Conservation (phyloP, 2,329 filamentous ascomycete genomes). For the Alternaria ethzedia region DNA sequence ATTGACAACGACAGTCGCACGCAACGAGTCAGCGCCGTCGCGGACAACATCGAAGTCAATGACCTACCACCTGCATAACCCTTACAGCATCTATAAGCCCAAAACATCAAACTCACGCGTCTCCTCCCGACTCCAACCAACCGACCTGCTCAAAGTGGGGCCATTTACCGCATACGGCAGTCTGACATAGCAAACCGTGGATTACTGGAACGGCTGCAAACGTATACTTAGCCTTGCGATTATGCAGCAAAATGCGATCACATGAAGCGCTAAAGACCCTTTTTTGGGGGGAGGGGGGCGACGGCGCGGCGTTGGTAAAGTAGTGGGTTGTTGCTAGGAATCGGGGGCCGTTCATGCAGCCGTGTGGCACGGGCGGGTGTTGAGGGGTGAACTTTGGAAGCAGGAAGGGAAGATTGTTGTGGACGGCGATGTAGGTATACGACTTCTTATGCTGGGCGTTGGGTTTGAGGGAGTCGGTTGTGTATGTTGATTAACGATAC, state of each 20-base stretch:
- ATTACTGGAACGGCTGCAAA: conserved; percentile 46
- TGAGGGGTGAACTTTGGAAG: conserved; percentile 1
- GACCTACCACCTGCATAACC: not conserved
- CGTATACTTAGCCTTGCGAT: conserved; percentile 26
- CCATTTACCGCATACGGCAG: conserved; percentile 35
- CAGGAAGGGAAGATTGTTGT: not conserved
- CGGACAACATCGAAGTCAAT: not conserved
- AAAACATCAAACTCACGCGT: not conserved
- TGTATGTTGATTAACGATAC: not conserved
- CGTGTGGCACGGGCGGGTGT: conserved; percentile 2
- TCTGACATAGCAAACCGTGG: conserved; percentile 19
- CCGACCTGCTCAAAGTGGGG: not conserved
- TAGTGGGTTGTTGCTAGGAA: conserved; percentile 6
- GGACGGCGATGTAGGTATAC: not conserved
- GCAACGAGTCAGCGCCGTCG: not conserved
- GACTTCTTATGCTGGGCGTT: not conserved
- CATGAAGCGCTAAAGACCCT: conserved; percentile 10
- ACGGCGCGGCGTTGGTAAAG: not conserved
- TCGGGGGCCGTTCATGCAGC: conserved; percentile 10
- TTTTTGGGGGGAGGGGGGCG: not conserved
- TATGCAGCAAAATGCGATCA: conserved; percentile 24
- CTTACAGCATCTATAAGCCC: not conserved
- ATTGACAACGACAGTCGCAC: not conserved
- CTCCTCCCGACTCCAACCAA: not conserved
- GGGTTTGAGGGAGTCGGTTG: not conserved